Evolutionary conservation across 257 asterid species (phyloP).

Genomic region (Nemophila menziesii): DNA sequence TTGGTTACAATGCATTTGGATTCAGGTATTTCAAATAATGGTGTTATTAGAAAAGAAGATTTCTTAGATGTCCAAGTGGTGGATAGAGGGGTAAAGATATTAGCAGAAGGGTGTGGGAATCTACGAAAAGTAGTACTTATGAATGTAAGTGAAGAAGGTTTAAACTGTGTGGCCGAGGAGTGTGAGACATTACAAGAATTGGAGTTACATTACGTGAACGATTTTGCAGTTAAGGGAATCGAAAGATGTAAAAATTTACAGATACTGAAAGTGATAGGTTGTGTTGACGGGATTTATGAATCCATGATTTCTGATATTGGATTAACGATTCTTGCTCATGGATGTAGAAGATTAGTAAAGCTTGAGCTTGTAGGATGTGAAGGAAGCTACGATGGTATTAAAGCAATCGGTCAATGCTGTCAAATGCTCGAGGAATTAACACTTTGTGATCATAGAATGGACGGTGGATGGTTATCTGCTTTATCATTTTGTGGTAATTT

Average conservation of each 20-base stretch:
- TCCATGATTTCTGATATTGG: slow-evolving; percentile 75
- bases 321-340: slow-evolving; percentile 81
- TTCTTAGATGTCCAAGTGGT: slow-evolving; percentile 33
- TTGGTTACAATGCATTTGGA: slow-evolving; percentile 41
- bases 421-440: slow-evolving; percentile 76
- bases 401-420: slow-evolving; percentile 83
- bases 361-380: slow-evolving; percentile 84
- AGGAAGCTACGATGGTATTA: slow-evolving; percentile 90
- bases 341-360: slow-evolving; percentile 68
- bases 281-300: slow-evolving; percentile 52
- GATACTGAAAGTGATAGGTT: slow-evolving; percentile 61
- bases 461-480: slow-evolving; percentile 88
- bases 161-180: slow-evolving; percentile 46
- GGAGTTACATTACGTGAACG: slow-evolving; percentile 62
- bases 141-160: slow-evolving; percentile 59
- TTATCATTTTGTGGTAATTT: slow-evolving; percentile 62
- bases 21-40: slow-evolving; percentile 28
- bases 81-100: slow-evolving; percentile 56
- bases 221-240: slow-evolving; percentile 55
- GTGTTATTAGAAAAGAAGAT: slow-evolving; percentile 36
- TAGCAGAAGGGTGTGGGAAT: slow-evolving; percentile 61
- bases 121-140: slow-evolving; percentile 47
- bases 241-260: slow-evolving; percentile 60
- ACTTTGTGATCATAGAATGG: slow-evolving; percentile 72
- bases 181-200: slow-evolving; percentile 84